Percentiles rank a stretch among this genome's conserved stretches.
Conservation (phyloP, 2,329 filamentous ascomycete genomes). For the Tolypocladium sp. region DNA sequence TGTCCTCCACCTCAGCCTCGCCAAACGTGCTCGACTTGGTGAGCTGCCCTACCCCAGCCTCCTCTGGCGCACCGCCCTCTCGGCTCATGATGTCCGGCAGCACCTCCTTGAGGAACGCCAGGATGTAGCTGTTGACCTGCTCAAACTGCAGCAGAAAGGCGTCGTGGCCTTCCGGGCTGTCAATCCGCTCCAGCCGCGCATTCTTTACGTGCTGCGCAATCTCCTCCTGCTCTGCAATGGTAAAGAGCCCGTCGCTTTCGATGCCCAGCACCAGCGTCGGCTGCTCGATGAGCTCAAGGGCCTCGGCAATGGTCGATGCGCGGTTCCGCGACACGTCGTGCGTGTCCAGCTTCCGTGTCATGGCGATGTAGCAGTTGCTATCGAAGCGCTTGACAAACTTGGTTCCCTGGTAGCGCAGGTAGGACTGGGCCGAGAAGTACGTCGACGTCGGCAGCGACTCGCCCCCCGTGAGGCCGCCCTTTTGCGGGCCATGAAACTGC, state of each 20-base stretch:
- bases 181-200: constrained; percentile 73
- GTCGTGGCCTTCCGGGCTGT: constrained; percentile 91
- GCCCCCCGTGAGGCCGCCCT: constrained; percentile 38
- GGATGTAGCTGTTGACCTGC: constrained; percentile 83
- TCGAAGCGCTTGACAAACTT: constrained; percentile 98
- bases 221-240: constrained; percentile 92
- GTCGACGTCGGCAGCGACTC: constrained; percentile 53
- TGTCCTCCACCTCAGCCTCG: constrained; percentile 92
- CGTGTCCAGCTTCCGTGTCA: constrained; percentile 94
- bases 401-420: constrained; percentile 88
- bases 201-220: constrained; percentile 73
- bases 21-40: constrained; percentile 89
- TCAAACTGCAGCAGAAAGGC: constrained; percentile 95
- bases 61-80: constrained; percentile 39
- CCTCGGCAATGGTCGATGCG: constrained; percentile 57
- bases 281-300: constrained; percentile 75
- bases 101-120: constrained; percentile 73
- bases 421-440: constrained; percentile 98
- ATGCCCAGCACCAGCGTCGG: constrained; percentile 89
- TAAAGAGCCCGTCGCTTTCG: constrained; percentile 91
- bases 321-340: constrained; percentile 86
- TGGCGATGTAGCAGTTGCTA: constrained; percentile 97
- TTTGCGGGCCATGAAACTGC: constrained; percentile 60
- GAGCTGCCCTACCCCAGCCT: constrained; percentile 48
- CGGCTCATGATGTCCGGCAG: constrained; percentile 81